These are phyloP conservation scores for Cryptococcus maquisensis DNA, from an alignment of 1,284 basidiomycete species.

Conservation along the genomic window DNA sequence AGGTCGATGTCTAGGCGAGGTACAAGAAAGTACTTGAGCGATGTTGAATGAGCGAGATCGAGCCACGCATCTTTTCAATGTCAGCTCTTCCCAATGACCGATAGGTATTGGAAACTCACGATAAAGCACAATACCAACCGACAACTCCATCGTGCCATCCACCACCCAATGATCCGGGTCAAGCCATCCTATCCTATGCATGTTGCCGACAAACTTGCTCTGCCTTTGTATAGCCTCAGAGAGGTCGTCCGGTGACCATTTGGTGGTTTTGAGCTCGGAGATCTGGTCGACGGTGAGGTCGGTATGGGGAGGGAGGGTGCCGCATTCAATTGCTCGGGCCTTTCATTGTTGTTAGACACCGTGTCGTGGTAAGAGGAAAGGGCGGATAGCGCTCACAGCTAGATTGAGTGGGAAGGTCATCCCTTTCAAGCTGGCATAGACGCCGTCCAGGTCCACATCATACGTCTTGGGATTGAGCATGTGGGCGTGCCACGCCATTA, in stretches of 20 bases:
- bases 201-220: slow-evolving; percentile 25
- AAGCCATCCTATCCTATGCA: slow-evolving; percentile 32
- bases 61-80: slow-evolving; percentile 34
- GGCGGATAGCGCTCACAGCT: slow-evolving; percentile 4
- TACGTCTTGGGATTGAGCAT: slow-evolving; percentile 33
- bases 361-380: no score
- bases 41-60: slow-evolving; percentile 28
- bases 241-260: slow-evolving; percentile 26
- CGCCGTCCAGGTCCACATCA: slow-evolving; percentile 17
- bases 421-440: slow-evolving; percentile 14
- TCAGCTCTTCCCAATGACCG: neutral
- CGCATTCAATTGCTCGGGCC: neutral
- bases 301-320: neutral
- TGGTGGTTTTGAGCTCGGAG: slow-evolving; percentile 2
- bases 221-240: slow-evolving; percentile 33
- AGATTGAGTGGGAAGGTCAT: slow-evolving; percentile 17
- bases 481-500: slow-evolving; percentile 42
- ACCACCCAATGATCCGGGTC: slow-evolving; percentile 12
- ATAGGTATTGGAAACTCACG: slow-evolving; percentile 15
- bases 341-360: neutral
- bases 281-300: neutral
- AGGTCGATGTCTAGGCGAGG: slow-evolving; percentile 42
- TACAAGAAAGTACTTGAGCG: slow-evolving; percentile 16
- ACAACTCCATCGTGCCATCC: slow-evolving; percentile 17
- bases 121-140: slow-evolving; percentile 36